A percentile compares a stretch with the other conserved stretches of the same genome.
These are phyloP conservation scores for Sarcomyxa edulis DNA, from an alignment of 768 basidiomycete species.

Conservation along the genomic window DNA sequence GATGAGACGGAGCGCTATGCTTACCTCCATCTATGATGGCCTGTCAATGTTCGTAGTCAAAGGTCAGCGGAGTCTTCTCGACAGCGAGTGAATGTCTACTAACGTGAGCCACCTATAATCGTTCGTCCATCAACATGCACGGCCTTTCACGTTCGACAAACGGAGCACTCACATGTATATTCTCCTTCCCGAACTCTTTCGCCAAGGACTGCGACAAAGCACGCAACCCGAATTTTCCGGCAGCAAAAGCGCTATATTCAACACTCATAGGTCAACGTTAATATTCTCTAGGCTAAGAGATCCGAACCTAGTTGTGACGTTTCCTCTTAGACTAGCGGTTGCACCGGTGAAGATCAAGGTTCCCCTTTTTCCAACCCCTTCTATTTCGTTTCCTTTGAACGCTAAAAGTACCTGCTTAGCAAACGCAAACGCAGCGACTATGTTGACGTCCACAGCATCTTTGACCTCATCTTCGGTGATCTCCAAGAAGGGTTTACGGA, in stretches of 20 bases:
- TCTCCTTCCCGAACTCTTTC: constrained; percentile 70
- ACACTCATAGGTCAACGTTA: too few relatives aligned
- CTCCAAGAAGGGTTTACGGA: constrained; percentile 67
- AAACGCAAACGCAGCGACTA: constrained; percentile 60
- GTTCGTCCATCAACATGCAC: too few relatives aligned
- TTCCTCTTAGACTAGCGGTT: constrained; percentile 65
- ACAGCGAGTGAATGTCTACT: too few relatives aligned
- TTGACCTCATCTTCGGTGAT: constrained; percentile 54
- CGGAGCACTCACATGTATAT: constrained; percentile 77
- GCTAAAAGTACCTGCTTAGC: constrained; percentile 52
- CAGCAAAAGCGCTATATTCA: constrained; percentile 59
- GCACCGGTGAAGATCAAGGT: constrained; percentile 71
- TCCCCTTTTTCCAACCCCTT: constrained; percentile 48
- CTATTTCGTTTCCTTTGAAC: constrained; percentile 53
- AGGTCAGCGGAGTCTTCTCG: too few relatives aligned
- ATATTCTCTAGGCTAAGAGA: too few relatives aligned
- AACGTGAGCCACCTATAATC: constrained; percentile 72
- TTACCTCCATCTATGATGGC: constrained; percentile 67
- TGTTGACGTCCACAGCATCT: constrained; percentile 42
- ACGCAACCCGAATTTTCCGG: constrained; percentile 57
- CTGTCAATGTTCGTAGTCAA: constrained; percentile 22
- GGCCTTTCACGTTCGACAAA: too few relatives aligned
- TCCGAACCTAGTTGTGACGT: constrained; percentile 51
- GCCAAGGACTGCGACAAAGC: constrained; percentile 66
- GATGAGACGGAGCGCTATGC: constrained; percentile 5